Conservation (phyloP, 2,329 filamentous ascomycete species). For the Coniella vitis region DNA sequence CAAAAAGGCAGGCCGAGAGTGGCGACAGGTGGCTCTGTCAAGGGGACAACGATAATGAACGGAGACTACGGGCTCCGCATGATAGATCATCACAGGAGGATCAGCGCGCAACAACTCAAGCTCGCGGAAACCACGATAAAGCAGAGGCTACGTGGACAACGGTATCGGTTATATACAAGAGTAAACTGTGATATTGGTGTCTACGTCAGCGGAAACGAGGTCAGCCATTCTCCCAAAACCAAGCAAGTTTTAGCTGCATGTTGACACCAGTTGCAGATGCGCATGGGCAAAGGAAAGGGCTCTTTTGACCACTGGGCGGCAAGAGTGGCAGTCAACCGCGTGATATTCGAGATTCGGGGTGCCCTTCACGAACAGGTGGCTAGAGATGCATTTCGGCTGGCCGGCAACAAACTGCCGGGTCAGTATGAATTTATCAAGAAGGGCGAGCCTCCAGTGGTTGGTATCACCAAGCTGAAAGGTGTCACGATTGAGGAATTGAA, state of each 20-base stretch:
- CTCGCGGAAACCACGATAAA: conserved; percentile 93
- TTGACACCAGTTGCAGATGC: conserved; percentile 45
- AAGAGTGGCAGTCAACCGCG: conserved; percentile 81
- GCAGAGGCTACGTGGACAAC: conserved; percentile 77
- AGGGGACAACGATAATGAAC: conserved; percentile 93
- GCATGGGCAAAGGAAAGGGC: conserved; percentile 99
- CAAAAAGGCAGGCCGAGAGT: conserved; percentile 87
- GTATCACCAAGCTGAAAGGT: conserved; percentile 77
- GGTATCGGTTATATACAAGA: conserved; percentile 86
- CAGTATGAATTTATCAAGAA: conserved; percentile 92
- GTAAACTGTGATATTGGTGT: conserved; percentile 91
- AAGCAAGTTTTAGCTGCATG: not conserved
- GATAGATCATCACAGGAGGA: conserved; percentile 85
- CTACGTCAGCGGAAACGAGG: conserved; percentile 90
- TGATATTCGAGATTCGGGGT: conserved; percentile 89
- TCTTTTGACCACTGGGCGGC: conserved; percentile 95
- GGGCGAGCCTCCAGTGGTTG: conserved; percentile 83
- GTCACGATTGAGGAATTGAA: conserved; percentile 78
- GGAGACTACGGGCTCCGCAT: conserved; percentile 94
- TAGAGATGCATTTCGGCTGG: conserved; percentile 85
- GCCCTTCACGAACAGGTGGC: conserved; percentile 91
- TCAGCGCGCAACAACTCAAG: conserved; percentile 80
- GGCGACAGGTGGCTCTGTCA: conserved; percentile 79
- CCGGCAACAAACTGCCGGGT: conserved; percentile 88
- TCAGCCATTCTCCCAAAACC: conserved; percentile 30